Base-by-base conservation (phyloP, 2,329 filamentous ascomycete genomes). In the Bipolaris oryzae region DNA sequence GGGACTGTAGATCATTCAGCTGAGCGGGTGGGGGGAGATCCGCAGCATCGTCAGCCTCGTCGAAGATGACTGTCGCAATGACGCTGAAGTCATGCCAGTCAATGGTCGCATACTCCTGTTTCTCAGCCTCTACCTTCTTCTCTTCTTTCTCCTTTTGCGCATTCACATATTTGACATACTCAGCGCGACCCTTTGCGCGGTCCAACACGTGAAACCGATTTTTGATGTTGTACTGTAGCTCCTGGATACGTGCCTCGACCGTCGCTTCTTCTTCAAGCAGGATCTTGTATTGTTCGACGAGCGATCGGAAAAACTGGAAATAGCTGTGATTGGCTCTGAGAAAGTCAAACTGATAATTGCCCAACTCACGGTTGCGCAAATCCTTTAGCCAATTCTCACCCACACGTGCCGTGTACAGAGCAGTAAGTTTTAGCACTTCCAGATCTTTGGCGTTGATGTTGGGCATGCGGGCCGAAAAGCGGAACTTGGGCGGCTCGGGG, bases 21-120 rank as follows among this genome's bases (percentile, higher is more conserved):
- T 89, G 92, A 3, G 92, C 95, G 1, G 95, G 95, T 1, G 93
- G 89, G 31, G 94, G 93, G 10, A 99, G 87, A 62, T 95, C 89
- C 35, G 88, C 87, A 61, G 90, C 85, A 65, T 97, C 93, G 74
- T 99, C 95, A 37, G 86, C 85, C 66, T 96, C 93, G 56, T 87
- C 92, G 76, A 99, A 99, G 15, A 92, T 83, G 51, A 99, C 93
- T 0, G 93, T 97, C 77, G 97, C 95, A 42, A 97, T 92, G 18
- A 99, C 90, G 33, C 94, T 89, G 69, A 99, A 99, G 74, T 98
- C 94, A 72, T 96, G 91, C 95, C 95, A 99, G 76, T 99, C 95
- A 61, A 99, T 95, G 68, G 95, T 89, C 1, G 90, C 89, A 76
- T 95, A 89, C 50, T 84, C 84, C 47, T 87, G 74, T 69, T 88